Base-by-base conservation (phyloP, 352 stramenopile genomes). In the Pythium folliculosum region DNA sequence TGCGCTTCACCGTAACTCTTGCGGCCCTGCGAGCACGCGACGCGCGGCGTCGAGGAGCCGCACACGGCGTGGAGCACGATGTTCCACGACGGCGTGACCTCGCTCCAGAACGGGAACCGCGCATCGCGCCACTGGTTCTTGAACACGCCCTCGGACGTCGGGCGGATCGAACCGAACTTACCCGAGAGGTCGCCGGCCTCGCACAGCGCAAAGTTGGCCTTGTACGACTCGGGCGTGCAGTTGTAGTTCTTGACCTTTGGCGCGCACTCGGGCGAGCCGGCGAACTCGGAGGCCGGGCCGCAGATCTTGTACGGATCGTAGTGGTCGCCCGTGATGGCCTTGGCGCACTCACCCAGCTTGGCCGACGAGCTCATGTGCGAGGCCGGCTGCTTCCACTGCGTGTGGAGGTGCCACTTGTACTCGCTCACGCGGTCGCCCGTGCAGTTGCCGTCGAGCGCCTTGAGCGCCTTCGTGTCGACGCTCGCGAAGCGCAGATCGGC, bases 321-420 rank as follows among this genome's bases (percentile, higher is more conserved):
- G 52, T 75, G 69, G 58, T 70, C 65, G 54, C 55, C 68, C 22
- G 57, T 58, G 30, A 64, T 63, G 10, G 38, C 47, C 56, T 63
- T 53, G 45, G 45, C 45, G 21, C 45, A 51, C 45, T 51, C 45
- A 9, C 17, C 21, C 16, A 51, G 21, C 45, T 55, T 58, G 3
- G 43, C 45, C 61, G 68, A 74, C 19, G 8, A 25, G 40, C 40
- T 48, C 19, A 25, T 13, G 19, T 19, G 12, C 2, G n/a, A 22
- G 9, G 30, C 22, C 22, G 60, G 37, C 37, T 55, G 38, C 12
- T 51, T 37, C 68, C 68, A 74, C 49, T 71, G 57, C 35, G 57
- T 67, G 63, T 74, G 68, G 53, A 74, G 71, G 53, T 74, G 68
- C 68, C 68, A 74, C 63, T 67, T 74, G 54, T 71, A 74, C 23